Evolutionary conservation across 2,329 filamentous ascomycete species (phyloP).

Genomic region (Sporothrix protearum): DNA sequence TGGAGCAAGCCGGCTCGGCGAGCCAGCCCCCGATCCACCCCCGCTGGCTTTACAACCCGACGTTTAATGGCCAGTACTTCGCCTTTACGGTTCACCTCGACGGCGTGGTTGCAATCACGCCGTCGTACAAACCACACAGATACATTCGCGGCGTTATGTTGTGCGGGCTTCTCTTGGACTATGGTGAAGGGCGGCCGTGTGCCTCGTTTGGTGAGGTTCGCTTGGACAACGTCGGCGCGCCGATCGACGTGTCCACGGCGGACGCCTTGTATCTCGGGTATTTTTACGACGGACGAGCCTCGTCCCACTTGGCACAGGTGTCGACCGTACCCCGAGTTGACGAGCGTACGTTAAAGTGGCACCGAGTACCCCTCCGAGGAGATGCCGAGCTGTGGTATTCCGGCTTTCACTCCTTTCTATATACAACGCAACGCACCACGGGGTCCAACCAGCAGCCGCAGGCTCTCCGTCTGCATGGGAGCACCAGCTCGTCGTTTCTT

Average conservation of each 20-base stretch:
- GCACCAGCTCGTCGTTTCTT: too few species aligned
- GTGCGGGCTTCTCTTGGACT: neutral
- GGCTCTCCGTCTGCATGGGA: too few species aligned
- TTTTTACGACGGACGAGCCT: neutral
- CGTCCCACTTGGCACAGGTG: neutral
- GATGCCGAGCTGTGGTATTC: constrained; percentile 2
- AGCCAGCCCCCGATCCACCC: neutral
- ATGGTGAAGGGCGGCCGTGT: neutral
- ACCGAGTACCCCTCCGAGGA: neutral
- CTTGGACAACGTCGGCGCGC: neutral
- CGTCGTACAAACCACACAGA: constrained; percentile 5
- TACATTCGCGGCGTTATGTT: neutral
- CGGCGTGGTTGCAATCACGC: neutral
- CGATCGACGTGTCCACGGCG: constrained; percentile 1
- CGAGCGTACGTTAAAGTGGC: neutral
- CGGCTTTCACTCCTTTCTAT: neutral
- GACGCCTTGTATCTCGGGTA: neutral
- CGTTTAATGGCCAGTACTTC: neutral
- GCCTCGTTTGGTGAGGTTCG: neutral
- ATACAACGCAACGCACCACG: too few species aligned
- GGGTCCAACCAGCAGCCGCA: too few species aligned
- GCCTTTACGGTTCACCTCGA: neutral
- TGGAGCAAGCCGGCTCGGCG: neutral
- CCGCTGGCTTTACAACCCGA: neutral
- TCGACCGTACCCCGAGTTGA: neutral